phyloP scores from a whole-genome alignment of 441 rosid species.

The Melastoma candidum region DNA sequence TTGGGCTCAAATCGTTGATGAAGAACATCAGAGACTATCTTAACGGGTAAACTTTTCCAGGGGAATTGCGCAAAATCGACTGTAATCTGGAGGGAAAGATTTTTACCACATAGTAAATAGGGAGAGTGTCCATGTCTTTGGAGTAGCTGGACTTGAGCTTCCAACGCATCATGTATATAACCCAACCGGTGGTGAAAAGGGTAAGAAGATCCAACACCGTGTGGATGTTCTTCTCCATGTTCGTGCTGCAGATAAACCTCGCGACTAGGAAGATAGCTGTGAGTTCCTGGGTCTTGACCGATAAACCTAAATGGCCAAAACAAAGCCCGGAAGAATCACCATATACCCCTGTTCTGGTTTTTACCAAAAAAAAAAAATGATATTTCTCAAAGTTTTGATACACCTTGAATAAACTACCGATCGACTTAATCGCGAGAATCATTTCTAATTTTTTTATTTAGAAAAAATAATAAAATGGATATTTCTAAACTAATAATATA shows the following conservation, averaged over 20 bases:
- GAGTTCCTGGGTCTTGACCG: slow-evolving; percentile 64
- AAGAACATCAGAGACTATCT: no score
- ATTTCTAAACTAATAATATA: no score
- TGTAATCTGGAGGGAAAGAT: no score
- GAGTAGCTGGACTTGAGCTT: slow-evolving; percentile 58
- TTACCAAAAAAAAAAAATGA: no score
- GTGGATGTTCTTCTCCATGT: slow-evolving; percentile 45
- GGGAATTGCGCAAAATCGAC: background rate
- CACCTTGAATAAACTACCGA: no score
- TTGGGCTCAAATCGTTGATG: no score
- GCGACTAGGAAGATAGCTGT: slow-evolving; percentile 58
- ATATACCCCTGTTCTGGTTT: no score
- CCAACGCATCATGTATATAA: slow-evolving; percentile 57
- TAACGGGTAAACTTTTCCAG: background rate
- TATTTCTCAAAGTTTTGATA: no score
- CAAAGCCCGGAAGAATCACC: background rate
- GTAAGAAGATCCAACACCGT: slow-evolving; percentile 52
- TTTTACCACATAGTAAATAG: slow-evolving; percentile 43
- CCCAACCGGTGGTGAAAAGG: slow-evolving; percentile 52
- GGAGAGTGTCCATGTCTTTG: slow-evolving; percentile 47
- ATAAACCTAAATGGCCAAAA: slow-evolving; percentile 41
- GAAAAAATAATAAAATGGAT: no score
- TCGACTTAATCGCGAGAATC: no score
- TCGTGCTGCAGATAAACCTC: slow-evolving; percentile 37
- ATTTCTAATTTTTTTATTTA: no score